Conservation (phyloP, 306 rosid species). For the Rosa chinensis region DNA sequence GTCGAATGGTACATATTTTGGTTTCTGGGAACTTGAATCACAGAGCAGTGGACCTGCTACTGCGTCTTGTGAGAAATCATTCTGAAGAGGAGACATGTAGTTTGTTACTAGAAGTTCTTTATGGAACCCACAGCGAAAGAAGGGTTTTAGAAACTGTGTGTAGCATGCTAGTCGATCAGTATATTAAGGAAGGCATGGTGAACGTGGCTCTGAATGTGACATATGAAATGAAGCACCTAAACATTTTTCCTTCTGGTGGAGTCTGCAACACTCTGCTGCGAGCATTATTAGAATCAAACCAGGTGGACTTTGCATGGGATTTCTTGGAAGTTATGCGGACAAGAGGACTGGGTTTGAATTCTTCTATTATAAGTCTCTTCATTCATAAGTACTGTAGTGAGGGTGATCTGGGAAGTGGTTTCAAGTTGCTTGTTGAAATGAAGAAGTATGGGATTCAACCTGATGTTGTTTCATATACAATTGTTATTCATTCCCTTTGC, state of each 20-base stretch:
- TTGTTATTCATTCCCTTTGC: constrained; percentile 36
- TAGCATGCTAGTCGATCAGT: constrained; percentile 35
- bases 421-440: constrained; percentile 33
- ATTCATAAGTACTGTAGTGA: constrained; percentile 34
- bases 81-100: constrained; percentile 16
- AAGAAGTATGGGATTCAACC: constrained; percentile 30
- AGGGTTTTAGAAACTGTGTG: constrained; percentile 28
- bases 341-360: constrained; percentile 26
- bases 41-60: constrained; percentile 35
- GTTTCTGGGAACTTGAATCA: constrained; percentile 41
- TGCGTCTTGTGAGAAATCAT: constrained; percentile 21
- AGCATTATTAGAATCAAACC: constrained; percentile 26
- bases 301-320: constrained; percentile 34
- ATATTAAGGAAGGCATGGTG: constrained; percentile 33
- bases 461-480: constrained; percentile 36
- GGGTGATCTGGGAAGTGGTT: constrained; percentile 30
- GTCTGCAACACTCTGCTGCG: constrained; percentile 22
- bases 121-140: constrained; percentile 23
- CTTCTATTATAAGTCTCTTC: constrained; percentile 30
- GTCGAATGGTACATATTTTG: constrained; percentile 42
- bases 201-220: constrained; percentile 19
- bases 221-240: constrained; percentile 27
- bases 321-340: constrained; percentile 26
- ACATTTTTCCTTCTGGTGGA: constrained; percentile 34
- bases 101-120: constrained; percentile 16